Evolutionary conservation across 1,284 basidiomycete species (phyloP), one percentile per base, ranked within the genome.

Genomic region (Nidula niveotomentosa): DNA sequence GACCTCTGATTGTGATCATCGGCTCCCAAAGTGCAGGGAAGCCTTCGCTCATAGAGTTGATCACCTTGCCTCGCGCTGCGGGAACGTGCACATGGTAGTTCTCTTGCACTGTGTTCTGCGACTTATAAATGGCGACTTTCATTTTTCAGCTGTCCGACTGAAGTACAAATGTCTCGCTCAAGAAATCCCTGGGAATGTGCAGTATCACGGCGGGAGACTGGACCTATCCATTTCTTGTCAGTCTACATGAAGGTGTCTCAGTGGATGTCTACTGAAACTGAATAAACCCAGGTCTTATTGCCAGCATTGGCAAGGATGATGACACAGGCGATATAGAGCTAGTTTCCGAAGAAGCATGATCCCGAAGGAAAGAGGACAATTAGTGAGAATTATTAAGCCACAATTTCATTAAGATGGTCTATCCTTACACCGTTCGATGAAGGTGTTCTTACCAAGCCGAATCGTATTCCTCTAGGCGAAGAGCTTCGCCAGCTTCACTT

Each of bases 361-460:
- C 80, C 80, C 0, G 68, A 79, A 0, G 87, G 88, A 0, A 75
- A 76, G 52, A 75, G 88, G 2, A 92, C 89, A 0, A 85, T 91
- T 30, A 89, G 90, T 88, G 55, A 37, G 78, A 53, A 6, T 23
- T 2, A 5, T 23, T 23, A 2, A 23, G 23, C 23, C 3, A 5
- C 23, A 23, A 23, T 23, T 23, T 23, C 23, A 23, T 23, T 23
- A 23, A 23, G 23, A 23, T 23, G 5, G 23, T 23, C 23, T 23
- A 23, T 23, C 23, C 23, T 23, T 23, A 23, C 23, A 5, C 23
- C 23, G 23, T 23, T 23, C 23, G 23, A 23, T 23, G 23, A 23
- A 91, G 90, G 89, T 53, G 90, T 93, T 13, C 75, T 93, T n/a
- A 93, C 90, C 0, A 93, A 92, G 64, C 87, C 90, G 0, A 91